Percentiles rank a stretch among this genome's conserved stretches.
Conservation (phyloP, 148 eudicot genomes). For the Silene uniflora region DNA sequence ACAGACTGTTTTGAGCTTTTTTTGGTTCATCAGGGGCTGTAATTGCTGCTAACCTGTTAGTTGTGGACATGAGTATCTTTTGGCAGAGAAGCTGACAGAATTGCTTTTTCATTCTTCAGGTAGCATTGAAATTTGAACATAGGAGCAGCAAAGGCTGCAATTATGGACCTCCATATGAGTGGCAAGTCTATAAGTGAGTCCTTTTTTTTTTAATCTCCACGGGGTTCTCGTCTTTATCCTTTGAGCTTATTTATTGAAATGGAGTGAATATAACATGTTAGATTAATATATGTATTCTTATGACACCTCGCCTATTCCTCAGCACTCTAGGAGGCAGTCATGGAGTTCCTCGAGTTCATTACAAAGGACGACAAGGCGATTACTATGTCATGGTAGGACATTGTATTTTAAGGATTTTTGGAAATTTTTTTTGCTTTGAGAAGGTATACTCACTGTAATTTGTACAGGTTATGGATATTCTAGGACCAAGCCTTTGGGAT, state of each 20-base stretch:
- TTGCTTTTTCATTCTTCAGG: constrained; percentile 35
- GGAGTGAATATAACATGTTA: background rate
- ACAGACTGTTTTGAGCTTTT: constrained; percentile 1
- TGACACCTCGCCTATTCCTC: background rate
- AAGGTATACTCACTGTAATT: background rate
- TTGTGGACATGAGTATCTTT: background rate
- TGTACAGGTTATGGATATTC: constrained; percentile 92
- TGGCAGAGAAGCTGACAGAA: background rate
- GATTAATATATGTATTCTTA: background rate
- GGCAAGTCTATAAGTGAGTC: constrained; percentile 90
- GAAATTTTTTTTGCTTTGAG: background rate
- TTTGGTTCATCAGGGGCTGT: background rate
- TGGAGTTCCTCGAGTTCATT: constrained; percentile 89
- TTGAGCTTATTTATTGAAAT: background rate
- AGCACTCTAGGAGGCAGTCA: constrained; percentile 90
- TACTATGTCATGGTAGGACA: constrained; percentile 73
- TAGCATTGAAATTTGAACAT: constrained; percentile 87
- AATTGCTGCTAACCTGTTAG: background rate
- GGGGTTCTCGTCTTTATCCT: background rate
- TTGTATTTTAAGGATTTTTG: background rate
- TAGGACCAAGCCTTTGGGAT: constrained; percentile 97
- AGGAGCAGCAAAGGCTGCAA: constrained; percentile 86
- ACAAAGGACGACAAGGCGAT: constrained; percentile 80
- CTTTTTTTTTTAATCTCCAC: background rate
- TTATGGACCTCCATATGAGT: constrained; percentile 90